These are phyloP conservation scores for Fomitiporia mediterranea DNA, from an alignment of 1,284 basidiomycete genomes.

Conservation along the genomic window DNA sequence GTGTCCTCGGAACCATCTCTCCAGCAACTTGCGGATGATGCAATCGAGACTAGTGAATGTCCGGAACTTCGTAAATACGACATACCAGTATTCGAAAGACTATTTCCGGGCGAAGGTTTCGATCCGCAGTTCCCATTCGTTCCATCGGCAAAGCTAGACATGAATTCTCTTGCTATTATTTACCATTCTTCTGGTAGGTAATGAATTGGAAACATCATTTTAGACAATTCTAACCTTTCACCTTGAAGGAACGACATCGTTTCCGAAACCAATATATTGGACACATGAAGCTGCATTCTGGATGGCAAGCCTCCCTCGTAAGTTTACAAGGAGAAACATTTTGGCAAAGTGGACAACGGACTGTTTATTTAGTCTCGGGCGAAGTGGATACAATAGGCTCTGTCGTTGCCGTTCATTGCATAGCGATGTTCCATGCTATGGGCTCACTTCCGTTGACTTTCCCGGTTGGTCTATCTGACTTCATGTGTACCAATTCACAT, in stretches of 20 bases:
- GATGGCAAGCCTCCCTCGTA: constrained; percentile 18
- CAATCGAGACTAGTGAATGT: constrained; percentile 7
- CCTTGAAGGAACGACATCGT: constrained; percentile 31
- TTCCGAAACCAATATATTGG: constrained; percentile 29
- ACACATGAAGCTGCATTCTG: constrained; percentile 23
- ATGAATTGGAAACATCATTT: too few relatives aligned
- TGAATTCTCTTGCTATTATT: constrained; percentile 22
- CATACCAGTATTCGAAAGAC: constrained; percentile 7
- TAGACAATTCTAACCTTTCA: too few relatives aligned
- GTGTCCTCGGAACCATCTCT: constrained; percentile 5
- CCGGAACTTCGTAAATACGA: neutral
- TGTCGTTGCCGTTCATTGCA: neutral
- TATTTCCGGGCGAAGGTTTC: neutral
- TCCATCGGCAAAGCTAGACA: neutral
- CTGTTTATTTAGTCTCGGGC: constrained; percentile 22
- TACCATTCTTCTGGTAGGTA: constrained; percentile 39
- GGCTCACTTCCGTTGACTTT: constrained; percentile 20
- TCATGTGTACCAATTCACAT: neutral
- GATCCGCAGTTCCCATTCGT: neutral
- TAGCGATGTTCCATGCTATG: constrained; percentile 24
- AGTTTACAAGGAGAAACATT: neutral
- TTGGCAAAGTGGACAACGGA: neutral
- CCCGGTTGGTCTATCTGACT: constrained; percentile 18
- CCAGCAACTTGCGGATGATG: neutral
- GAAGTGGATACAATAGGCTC: constrained; percentile 24